Evolutionary conservation across 208 protist species (phyloP), one percentile per base, ranked within the genome.

Genomic region (Crithidia bombi): DNA sequence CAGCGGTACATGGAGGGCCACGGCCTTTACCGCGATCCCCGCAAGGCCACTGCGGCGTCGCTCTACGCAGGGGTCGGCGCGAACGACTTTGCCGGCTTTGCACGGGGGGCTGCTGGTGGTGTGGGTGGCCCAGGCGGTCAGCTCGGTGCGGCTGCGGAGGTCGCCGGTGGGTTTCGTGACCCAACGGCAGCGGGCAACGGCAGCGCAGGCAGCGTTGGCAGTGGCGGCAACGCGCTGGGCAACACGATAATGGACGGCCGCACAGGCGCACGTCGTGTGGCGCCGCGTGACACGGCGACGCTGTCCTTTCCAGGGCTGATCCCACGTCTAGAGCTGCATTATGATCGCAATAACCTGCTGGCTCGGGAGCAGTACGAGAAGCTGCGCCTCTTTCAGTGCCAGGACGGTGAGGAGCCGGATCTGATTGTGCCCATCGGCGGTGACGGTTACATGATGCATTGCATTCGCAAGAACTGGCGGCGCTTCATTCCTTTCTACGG

Each of bases 361-460:
- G 92, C 92, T 12, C 79, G 86, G 3, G 89, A 95, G 62, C 81
- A 90, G 74, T 94, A 86, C 70, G 87, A 95, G 65, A 83, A 82
- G 72, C 86, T 96, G 43, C 82, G 82, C 52, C 56, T 86, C n/a
- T 95, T 94, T 71, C 77, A 90, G 61, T 73, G 70, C 49, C 62
- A 61, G 28, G 73, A 79, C 36, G 85, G 78, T 49, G 81, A 91
- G 69, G 87, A 93, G 63, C 92, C 92, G 3, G 92, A 96, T 63
- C 77, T 96, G 23, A 93, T 96, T 70, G 89, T 95, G 36, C 92
- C 92, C 19, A 95, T 96, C 74, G 92, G 92, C 59, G 92, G 92
- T 2, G 92, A 96, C 75, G 92, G 92, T 12, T 96, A 94, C 79
- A 95, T 96, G 89, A 96, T 96, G 92, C 89, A 93, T 56, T 96